Evolutionary conservation across 768 basidiomycete species (phyloP), one percentile per base, ranked within the genome.

Genomic region (Filobasidium floriforme): DNA sequence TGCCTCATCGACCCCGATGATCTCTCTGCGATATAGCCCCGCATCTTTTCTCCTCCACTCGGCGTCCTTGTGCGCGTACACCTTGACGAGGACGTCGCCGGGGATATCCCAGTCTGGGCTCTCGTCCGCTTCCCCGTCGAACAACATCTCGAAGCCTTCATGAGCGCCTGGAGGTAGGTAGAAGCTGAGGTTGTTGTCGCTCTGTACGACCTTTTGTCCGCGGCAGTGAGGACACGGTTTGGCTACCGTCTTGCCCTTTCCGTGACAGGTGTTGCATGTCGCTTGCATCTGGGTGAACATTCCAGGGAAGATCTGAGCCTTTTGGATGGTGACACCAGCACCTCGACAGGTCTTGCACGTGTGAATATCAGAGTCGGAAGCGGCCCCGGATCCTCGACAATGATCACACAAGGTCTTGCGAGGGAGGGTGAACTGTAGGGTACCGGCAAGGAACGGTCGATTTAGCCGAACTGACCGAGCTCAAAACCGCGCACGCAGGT

Each of bases 101-200:
- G 96, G 82, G 24, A 57, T 57, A 73, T 94, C 92, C 89, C 89
- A 96, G 71, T 98, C 96, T 2, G 91, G 90, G 64, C 83, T 89
- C 80, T 99, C 93, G 76, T 98, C 96, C 54, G 89, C 89, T 76
- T 97, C 93, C n/a, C 91, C 92, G 72, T 96, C 90, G 67, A 92
- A 97, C 0, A 93, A 83, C 43, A 93, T 85, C 77, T 99, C 90
- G 73, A 89, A 87, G 0, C 89, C 92, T 74, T 99, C 96, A 0
- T 93, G 90, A 81, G 90, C 89, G 19, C 96, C 96, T 5, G 86
- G 84, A 14, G 86, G 83, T 59, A 97, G 84, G 55, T 96, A 90
- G 26, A 98, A 83, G 1, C 89, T 91, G 70, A 92, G 88, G 85
- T 86, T 71, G 87, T 89, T 55, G 84, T 84, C 73, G 88, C 87